These are phyloP conservation scores for Blastocystis sp. DNA, from an alignment of 352 stramenopile species.

Conservation along the genomic window DNA sequence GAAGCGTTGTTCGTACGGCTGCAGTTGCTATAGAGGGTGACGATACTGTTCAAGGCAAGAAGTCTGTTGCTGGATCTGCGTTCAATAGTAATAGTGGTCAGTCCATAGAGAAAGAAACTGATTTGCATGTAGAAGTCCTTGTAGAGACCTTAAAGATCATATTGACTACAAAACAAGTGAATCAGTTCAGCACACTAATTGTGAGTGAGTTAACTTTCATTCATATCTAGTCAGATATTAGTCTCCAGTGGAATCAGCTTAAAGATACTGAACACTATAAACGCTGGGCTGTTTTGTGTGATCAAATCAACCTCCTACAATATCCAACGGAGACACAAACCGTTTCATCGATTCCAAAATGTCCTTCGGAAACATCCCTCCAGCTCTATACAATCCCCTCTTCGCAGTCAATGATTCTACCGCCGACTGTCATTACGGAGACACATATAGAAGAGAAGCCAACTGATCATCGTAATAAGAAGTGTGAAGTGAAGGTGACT, in stretches of 20 bases:
- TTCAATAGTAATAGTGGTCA: not conserved
- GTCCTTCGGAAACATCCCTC: not conserved
- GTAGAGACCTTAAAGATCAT: conserved; percentile 41
- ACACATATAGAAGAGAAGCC: not conserved
- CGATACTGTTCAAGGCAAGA: not conserved
- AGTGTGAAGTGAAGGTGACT: not conserved
- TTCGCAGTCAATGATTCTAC: not conserved
- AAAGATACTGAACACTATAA: conserved; percentile 51
- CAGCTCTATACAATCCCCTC: not conserved
- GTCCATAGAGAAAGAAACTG: not conserved
- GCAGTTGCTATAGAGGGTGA: not conserved
- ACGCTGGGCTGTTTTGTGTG: not conserved
- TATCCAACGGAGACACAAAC: not conserved
- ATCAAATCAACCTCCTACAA: not conserved
- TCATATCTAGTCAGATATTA: not conserved
- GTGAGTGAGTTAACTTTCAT: not conserved
- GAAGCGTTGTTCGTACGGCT: not conserved
- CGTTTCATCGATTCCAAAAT: not conserved
- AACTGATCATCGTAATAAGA: not conserved
- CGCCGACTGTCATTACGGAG: not conserved
- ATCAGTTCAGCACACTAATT: not conserved
- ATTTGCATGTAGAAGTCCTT: not conserved
- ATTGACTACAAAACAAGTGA: conserved; percentile 33
- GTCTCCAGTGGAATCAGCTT: not conserved
- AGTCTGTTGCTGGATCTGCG: not conserved